Base-by-base conservation (phyloP, 345 rosid species). In the Aquilaria sinensis region DNA sequence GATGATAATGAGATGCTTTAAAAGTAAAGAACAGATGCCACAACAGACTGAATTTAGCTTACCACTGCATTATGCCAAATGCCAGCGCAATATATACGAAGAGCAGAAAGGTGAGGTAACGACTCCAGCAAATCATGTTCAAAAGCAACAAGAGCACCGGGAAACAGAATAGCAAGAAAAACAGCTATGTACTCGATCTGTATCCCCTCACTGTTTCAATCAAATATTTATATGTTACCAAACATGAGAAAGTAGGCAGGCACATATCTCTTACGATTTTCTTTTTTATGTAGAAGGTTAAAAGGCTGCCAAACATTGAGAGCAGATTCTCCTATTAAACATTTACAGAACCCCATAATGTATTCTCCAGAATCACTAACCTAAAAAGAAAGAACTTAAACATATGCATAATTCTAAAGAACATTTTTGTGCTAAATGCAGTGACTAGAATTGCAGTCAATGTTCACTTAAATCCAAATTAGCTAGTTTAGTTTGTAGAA, bases 31-130 rank as follows among this genome's bases (percentile, higher is more conserved):
- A 3, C 5, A 37, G 8, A 37, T 6, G 5, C 51, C 43, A 37
- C 8, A 3, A 37, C 4, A 43, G 4, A 23, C 9, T 2, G 12
- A 1, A 59, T 64, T 60, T 69, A 3, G 56, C 71, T 72, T 76
- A 93, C 98, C 87, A 80, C 85, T 48, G 90, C 97, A 73, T 94
- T 94, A 66, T 94, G 97, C 97, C 98, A 94, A 66, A 94, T 75
- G 52, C 99, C 97, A 54, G 97, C 96, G 74, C 90, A 88, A 62
- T 86, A 90, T 0, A 86, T 70, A 32, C 98, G 95, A 65, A 93
- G 97, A 30, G 87, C 75, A 43, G 71, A 63, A 51, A 81, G 72
- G 6, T 67, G 76, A 0, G 83, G 86, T 61, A 86, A 72, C 14
- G 80, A 78, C 32, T 81, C 81, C 56, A 90, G 79, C 72, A 75